Conservation (phyloP, 2,329 filamentous ascomycete genomes). For the Colletotrichum karsti region DNA sequence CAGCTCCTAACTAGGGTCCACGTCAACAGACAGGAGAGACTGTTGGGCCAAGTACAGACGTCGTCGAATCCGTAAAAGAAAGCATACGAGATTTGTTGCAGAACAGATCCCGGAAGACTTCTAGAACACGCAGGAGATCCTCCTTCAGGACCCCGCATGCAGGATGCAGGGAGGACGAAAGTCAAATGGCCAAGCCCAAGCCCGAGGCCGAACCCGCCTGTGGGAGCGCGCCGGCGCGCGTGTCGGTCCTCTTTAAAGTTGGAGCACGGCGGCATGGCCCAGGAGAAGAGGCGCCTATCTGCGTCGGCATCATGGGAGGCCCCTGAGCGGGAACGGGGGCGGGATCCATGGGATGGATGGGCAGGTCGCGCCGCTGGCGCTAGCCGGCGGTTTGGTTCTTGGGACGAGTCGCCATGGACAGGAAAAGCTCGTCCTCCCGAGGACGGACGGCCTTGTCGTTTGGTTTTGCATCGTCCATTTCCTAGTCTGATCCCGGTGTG, state of each 20-base stretch:
- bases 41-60: not conserved
- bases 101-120: constrained; percentile 25
- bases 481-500: not conserved
- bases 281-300: not conserved
- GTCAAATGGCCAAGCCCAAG: constrained; percentile 11
- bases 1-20: not conserved
- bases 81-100: constrained; percentile 11
- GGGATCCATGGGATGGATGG: constrained; percentile 26
- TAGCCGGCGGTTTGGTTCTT: constrained; percentile 18
- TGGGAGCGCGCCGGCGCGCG: constrained; percentile 9
- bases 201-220: constrained; percentile 8
- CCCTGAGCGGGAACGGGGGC: constrained; percentile 25
- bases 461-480: not conserved
- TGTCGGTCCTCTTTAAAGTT: constrained; percentile 14
- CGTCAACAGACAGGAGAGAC: not conserved
- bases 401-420: constrained; percentile 11
- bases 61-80: constrained; percentile 6
- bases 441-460: not conserved
- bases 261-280: not conserved
- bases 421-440: not conserved
- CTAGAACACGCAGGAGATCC: constrained; percentile 26
- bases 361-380: constrained; percentile 15
- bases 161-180: constrained; percentile 19
- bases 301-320: constrained; percentile 22
- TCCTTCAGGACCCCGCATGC: constrained; percentile 11